These are phyloP conservation scores for Rhexocercosporidium sp. DNA, from an alignment of 2,329 filamentous ascomycete species.

Conservation along the genomic window DNA sequence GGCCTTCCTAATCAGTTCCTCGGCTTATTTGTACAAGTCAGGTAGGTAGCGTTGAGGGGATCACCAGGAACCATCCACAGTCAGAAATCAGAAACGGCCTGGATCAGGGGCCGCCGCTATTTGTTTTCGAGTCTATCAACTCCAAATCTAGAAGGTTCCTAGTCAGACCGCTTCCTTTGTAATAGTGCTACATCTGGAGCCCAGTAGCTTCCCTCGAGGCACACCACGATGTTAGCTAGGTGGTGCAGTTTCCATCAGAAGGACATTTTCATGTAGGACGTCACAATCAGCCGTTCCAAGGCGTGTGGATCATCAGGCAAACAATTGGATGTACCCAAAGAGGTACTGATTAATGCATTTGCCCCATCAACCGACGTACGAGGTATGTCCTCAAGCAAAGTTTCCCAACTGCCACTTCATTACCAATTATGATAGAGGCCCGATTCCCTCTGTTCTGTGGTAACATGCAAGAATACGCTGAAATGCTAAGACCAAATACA, in stretches of 20 bases:
- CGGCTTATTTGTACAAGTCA: too few relatives aligned
- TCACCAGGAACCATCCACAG: background rate
- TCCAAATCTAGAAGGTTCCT: too few relatives aligned
- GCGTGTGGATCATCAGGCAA: background rate
- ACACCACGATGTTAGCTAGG: background rate
- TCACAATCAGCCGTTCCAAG: background rate
- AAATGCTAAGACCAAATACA: slow-evolving; percentile 26
- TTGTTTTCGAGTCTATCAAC: background rate
- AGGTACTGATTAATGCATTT: background rate
- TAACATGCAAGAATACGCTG: slow-evolving; percentile 25
- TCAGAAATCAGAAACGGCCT: background rate
- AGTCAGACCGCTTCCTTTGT: background rate
- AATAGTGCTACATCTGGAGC: too few relatives aligned
- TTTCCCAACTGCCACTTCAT: slow-evolving; percentile 12
- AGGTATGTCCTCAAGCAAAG: background rate
- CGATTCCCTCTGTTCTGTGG: slow-evolving; percentile 21
- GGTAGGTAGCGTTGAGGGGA: background rate
- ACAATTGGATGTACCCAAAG: background rate
- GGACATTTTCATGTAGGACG: slow-evolving; percentile 1
- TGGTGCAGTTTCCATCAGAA: background rate
- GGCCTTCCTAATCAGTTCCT: slow-evolving; percentile 1
- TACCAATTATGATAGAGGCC: slow-evolving; percentile 28
- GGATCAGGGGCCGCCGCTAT: background rate
- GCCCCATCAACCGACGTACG: background rate
- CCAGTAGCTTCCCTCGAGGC: background rate